Percentiles rank a stretch among this genome's conserved stretches.
phyloP scores from a whole-genome alignment of 2,329 filamentous ascomycete genomes.

The Paraphoma sp. region DNA sequence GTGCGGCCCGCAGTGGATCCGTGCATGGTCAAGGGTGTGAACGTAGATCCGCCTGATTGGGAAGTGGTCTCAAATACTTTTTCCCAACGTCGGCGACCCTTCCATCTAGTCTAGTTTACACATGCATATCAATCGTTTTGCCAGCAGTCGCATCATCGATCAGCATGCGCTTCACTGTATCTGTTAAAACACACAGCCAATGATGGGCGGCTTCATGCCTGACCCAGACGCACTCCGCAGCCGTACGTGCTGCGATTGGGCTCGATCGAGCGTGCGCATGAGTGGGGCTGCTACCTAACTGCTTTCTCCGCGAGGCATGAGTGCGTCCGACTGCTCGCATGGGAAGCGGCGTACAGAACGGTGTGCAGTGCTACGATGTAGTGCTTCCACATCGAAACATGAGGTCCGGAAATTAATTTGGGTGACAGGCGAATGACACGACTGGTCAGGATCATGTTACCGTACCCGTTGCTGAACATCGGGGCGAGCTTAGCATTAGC shows the following conservation, averaged over 20 bases:
- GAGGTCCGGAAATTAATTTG: neutral
- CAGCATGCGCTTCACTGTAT: conserved; percentile 8
- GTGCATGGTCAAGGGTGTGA: conserved; percentile 3
- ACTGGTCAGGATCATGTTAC: neutral
- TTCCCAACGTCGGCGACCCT: conserved; percentile 12
- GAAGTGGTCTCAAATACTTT: neutral
- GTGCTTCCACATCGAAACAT: neutral
- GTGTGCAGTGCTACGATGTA: neutral
- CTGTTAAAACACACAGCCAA: neutral
- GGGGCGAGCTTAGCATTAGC: neutral
- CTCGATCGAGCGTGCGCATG: neutral
- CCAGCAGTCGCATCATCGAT: conserved; percentile 14
- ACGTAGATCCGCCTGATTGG: neutral
- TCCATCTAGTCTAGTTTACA: neutral
- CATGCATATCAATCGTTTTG: conserved; percentile 1
- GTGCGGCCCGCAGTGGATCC: conserved; percentile 6
- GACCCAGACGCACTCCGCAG: neutral
- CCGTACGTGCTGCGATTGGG: neutral
- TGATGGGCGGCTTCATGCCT: neutral
- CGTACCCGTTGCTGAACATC: neutral
- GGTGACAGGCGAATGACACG: neutral
- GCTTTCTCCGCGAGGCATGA: no score
- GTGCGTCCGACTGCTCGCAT: no score
- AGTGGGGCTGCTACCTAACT: neutral
- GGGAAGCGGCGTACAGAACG: neutral